Evolutionary conservation across 2,329 filamentous ascomycete species (phyloP).

Genomic region (Akanthomyces muscarius): DNA sequence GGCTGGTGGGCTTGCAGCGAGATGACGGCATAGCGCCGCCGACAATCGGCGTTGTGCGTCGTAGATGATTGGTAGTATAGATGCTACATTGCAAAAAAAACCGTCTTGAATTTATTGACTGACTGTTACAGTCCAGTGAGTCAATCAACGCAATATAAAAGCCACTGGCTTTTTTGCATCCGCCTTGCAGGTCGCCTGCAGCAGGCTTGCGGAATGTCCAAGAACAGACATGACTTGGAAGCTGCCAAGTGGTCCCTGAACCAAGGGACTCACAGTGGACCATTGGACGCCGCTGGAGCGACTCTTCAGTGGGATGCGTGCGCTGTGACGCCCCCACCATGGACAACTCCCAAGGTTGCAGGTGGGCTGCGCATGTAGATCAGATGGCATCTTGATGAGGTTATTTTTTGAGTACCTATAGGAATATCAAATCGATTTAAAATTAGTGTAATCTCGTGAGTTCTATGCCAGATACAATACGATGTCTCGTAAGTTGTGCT

Average conservation of each 20-base stretch:
- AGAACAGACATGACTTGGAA: not conserved
- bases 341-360: not conserved
- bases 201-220: not conserved
- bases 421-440: not conserved
- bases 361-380: not conserved
- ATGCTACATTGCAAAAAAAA: too few relatives aligned
- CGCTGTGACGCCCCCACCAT: not conserved
- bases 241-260: not conserved
- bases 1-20: conserved; percentile 3
- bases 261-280: not conserved
- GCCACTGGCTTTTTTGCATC: not conserved
- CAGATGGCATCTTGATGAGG: not conserved
- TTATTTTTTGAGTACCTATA: not conserved
- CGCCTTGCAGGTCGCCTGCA: not conserved
- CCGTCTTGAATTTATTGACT: too few relatives aligned
- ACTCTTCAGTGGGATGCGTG: not conserved
- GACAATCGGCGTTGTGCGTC: not conserved
- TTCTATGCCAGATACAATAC: too few relatives aligned
- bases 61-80: not conserved
- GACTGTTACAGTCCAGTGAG: not conserved
- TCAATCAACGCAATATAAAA: not conserved
- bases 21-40: conserved; percentile 8
- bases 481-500: too few relatives aligned
- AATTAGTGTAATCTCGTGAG: too few relatives aligned
- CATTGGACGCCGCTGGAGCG: not conserved